Evolutionary conservation across 1,284 basidiomycete species (phyloP).

Genomic region (Marasmius fiardii): DNA sequence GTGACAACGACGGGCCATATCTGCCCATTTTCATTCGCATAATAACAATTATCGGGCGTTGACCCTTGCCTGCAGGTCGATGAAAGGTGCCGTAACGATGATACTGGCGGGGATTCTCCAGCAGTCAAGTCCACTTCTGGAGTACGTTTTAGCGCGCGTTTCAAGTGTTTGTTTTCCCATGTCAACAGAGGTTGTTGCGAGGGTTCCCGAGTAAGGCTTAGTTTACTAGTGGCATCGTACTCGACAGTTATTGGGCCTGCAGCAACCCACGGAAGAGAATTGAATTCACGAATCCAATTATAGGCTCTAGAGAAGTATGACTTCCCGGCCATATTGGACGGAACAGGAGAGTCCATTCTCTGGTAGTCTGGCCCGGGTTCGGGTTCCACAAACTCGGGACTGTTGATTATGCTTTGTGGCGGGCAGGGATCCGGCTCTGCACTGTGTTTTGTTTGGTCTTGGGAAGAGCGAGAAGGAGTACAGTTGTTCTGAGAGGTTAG

Average conservation of each 20-base stretch:
- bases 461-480: neutral
- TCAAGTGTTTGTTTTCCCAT: neutral
- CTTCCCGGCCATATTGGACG: neutral
- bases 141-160: neutral
- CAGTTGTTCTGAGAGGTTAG: neutral
- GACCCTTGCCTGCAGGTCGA: neutral
- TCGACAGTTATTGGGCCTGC: conserved; percentile 1
- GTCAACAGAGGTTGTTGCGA: neutral
- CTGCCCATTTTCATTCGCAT: neutral
- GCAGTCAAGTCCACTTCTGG: neutral
- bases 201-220: neutral
- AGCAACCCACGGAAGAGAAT: conserved; percentile 1
- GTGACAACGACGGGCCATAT: neutral
- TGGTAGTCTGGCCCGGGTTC: neutral
- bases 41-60: neutral
- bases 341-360: neutral
- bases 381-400: neutral
- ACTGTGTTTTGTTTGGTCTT: neutral
- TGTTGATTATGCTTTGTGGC: neutral
- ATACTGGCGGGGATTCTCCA: neutral
- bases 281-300: neutral
- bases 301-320: neutral
- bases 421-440: neutral
- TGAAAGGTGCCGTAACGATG: neutral
- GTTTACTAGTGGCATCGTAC: neutral